Percentiles rank a stretch among this genome's conserved stretches.
Evolutionary conservation across 768 basidiomycete genomes (phyloP).

Genomic region (Amanita subjunquillea): DNA sequence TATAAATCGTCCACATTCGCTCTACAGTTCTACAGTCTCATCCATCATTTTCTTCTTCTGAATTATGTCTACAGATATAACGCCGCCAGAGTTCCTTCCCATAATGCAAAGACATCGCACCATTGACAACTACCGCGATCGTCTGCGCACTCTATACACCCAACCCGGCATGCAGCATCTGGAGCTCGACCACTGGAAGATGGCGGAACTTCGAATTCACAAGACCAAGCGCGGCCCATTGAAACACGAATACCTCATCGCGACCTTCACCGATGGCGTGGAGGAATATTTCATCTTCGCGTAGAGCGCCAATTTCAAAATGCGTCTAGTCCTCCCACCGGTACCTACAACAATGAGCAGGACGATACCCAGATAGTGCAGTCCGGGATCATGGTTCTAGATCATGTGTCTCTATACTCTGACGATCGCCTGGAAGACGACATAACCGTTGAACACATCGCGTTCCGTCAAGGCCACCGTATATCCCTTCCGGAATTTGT

Average conservation of each 20-base stretch:
- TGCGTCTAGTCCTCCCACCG: no score
- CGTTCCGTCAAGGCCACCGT: not conserved
- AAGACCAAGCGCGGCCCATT: not conserved
- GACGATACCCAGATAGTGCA: not conserved
- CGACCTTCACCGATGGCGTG: not conserved
- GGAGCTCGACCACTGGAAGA: not conserved
- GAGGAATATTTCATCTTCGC: not conserved
- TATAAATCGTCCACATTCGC: not conserved
- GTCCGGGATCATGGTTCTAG: not conserved
- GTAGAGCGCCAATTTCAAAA: not conserved
- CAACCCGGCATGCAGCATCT: not conserved
- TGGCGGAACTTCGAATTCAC: not conserved
- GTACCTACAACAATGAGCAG: no score
- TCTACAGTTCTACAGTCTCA: not conserved
- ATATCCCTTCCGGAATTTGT: not conserved
- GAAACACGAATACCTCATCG: not conserved
- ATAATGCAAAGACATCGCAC: not conserved
- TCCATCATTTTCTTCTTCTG: not conserved
- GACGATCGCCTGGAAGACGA: not conserved
- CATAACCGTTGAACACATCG: not conserved
- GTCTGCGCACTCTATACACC: not conserved
- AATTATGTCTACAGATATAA: not conserved
- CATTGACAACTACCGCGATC: not conserved
- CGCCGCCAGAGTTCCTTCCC: not conserved
- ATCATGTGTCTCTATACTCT: not conserved